Evolutionary conservation across 768 basidiomycete genomes (phyloP), one percentile per base, ranked within the genome.

Genomic region (Cyathus striatus): DNA sequence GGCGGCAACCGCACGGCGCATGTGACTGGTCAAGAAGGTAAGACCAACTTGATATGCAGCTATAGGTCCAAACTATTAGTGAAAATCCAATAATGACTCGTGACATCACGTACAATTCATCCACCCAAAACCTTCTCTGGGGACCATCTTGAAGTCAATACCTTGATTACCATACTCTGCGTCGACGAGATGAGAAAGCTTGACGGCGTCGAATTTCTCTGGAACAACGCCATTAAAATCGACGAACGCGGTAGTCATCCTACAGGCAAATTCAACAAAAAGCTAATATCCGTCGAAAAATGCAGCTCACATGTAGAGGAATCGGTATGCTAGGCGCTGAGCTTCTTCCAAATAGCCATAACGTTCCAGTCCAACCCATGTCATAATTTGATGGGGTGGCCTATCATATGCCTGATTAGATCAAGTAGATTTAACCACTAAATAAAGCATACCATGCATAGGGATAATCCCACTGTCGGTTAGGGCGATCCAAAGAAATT

Each of bases 391-490:
- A 62, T 97, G 93, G 38, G 93, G 90, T n/a, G 90, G 90, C 90
- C 83, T 83, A 46, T 23, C 41, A n/a, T 13, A 45, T 38, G 21
- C 42, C 41, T 17, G 6, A 17, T 58, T 30, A 63, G 38, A 37
- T 23, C 34, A 14, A 48, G 23, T 30, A 35, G 41, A 42, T n/a
- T 32, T 12, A 47, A 35, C 12, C 35, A 44, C 23, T 32, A n/a
- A 30, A 17, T 30, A 25, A 39, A 62, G 46, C 32, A 18, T 36
- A 40, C n/a, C 25, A 45, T 25, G 81, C 88, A 52, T 68, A 92
- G 70, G 92, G 95, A 63, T 93, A 94, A 61, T 94, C 95, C 96
- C 95, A 99, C 59, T 99, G 95, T 49, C 95, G 89, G 67, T 97
- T 97, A 13, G 95, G 95, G 38, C 96, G 76, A 55, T 96, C 93